These are phyloP conservation scores for Trichoderma polysporum DNA, from an alignment of 2,329 filamentous ascomycete species.

Conservation along the genomic window DNA sequence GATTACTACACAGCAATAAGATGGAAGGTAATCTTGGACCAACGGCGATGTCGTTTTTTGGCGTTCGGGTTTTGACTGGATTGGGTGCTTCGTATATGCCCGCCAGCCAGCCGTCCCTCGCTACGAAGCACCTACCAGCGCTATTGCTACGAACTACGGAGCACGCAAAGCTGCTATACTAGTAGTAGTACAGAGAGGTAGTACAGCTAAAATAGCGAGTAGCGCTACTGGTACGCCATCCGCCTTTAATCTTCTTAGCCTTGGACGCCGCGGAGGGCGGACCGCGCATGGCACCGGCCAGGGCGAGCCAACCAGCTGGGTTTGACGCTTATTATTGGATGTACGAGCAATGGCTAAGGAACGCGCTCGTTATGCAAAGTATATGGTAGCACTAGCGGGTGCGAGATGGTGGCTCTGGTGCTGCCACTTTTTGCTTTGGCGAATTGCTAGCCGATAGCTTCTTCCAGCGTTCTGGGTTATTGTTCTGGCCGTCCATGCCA, in stretches of 20 bases:
- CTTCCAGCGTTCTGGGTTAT: not conserved
- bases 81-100: not conserved
- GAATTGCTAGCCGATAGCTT: not conserved
- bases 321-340: not conserved
- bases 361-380: not conserved
- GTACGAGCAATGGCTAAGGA: not conserved
- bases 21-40: not conserved
- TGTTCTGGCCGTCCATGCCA: not conserved
- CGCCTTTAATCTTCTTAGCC: not conserved
- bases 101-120: not conserved
- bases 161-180: not conserved
- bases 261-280: constrained; percentile 10
- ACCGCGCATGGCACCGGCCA: not conserved
- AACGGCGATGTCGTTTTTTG: not conserved
- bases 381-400: not conserved
- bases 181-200: too few relatives aligned
- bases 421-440: not conserved
- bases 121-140: too few relatives aligned
- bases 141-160: not conserved
- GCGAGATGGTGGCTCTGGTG: not conserved
- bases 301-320: constrained; percentile 21
- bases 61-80: not conserved
- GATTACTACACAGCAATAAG: not conserved
- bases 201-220: too few relatives aligned
- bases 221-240: not conserved